Base-by-base conservation (phyloP, 2,329 filamentous ascomycete species). In the Ascochyta rabiei region DNA sequence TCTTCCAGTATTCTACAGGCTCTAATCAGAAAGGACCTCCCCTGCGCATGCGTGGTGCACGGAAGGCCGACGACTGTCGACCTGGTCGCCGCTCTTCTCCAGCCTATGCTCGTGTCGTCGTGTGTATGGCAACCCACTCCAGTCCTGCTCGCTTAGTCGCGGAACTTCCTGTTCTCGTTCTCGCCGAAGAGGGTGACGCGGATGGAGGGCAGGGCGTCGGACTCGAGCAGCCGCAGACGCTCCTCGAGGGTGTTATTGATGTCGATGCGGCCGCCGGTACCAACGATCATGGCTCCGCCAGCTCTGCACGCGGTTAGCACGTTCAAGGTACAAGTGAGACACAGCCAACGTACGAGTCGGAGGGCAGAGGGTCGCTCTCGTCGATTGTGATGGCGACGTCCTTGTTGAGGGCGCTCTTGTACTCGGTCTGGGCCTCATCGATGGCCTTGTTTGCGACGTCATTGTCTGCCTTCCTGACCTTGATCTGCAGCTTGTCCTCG, bases 231-330 rank as follows among this genome's bases (percentile, higher is more conserved):
- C 70, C 84, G 85, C 77, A 99, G 82, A 64, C 95, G 88, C 74
- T 96, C 90, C 75, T 98, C 95, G 66, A 98, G 90, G 50, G 95
- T 98, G 82, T 99, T 98, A 85, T 97, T 93, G 77, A 99, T 93
- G 70, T 96, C 92, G 75, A 99, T 98, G 84, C 93, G 97, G 75
- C 95, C 95, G 62, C 83, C 83, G 64, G 89, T 88, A 62, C 93
- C 91, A 50, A 96, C 79, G 62, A 99, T 86, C 54, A 85, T 76
- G 53, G 96, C 83, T 68, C 95, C 95, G 57, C 95, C 95, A 56
- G 92, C 84, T 70, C 95, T 98, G 65, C 45, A 26, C 19, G 5
- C 7, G 42, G 48, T 71, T 51, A 66, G 19, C 34, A 43, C 30
- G n/a, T 12, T 13, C 15, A 7, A 9, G 12, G 12, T n/a, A 16